Percentiles rank a stretch among this genome's conserved stretches.
These are phyloP conservation scores for Phytophthora foliorum DNA, from an alignment of 352 stramenopile genomes.

Conservation along the genomic window DNA sequence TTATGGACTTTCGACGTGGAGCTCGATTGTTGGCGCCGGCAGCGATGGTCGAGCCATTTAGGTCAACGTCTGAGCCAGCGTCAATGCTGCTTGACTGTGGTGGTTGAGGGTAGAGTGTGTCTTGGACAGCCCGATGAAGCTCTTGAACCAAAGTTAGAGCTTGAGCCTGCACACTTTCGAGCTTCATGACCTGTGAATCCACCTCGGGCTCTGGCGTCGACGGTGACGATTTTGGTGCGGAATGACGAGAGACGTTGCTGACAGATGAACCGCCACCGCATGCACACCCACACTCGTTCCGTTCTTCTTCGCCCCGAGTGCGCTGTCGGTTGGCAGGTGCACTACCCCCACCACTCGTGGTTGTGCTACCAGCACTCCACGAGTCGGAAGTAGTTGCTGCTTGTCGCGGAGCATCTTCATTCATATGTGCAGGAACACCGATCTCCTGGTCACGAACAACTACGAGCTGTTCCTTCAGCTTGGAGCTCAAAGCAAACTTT, in stretches of 20 bases:
- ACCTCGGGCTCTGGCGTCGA: conserved; percentile 13
- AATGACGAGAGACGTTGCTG: not conserved
- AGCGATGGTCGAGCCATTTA: not conserved
- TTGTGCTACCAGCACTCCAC: too few species aligned
- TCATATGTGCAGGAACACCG: not conserved
- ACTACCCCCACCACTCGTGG: not conserved
- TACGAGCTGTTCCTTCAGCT: conserved; percentile 33
- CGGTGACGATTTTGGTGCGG: not conserved
- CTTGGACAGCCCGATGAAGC: conserved; percentile 22
- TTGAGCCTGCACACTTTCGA: conserved; percentile 31
- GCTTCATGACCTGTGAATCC: conserved; percentile 24
- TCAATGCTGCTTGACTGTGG: not conserved
- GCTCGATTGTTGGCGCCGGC: not conserved
- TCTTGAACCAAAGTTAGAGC: conserved; percentile 27
- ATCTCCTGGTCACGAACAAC: conserved; percentile 30
- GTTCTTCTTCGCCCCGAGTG: not conserved
- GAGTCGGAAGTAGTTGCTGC: not conserved
- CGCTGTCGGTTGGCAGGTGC: conserved; percentile 4
- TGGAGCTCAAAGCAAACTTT: conserved; percentile 32
- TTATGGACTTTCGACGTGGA: not conserved
- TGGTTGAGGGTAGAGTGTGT: conserved; percentile 12
- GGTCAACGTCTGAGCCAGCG: not conserved
- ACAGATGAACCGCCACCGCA: conserved; percentile 1
- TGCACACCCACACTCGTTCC: conserved; percentile 12
- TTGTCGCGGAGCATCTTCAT: conserved; percentile 3